phyloP scores from a whole-genome alignment of 1,284 basidiomycete genomes.

The Neonothopanus nambi region DNA sequence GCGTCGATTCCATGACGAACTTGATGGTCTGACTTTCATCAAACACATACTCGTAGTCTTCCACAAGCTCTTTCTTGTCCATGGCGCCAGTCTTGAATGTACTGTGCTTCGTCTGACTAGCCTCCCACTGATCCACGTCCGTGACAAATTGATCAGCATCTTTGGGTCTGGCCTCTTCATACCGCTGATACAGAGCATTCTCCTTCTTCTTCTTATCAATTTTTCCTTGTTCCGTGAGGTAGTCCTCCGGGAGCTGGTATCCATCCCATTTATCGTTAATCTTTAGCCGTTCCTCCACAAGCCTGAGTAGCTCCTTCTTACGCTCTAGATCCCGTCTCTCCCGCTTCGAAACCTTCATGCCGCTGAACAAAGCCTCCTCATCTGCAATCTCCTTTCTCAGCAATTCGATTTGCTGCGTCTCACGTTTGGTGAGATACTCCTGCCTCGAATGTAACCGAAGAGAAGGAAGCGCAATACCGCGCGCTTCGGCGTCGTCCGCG shows the following conservation, averaged over 20 bases:
- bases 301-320: constrained; percentile 89
- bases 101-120: constrained; percentile 87
- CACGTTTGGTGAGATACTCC: constrained; percentile 94
- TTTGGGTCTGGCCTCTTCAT: constrained; percentile 88
- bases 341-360: constrained; percentile 86
- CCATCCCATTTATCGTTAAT: constrained; percentile 95
- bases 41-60: constrained; percentile 96
- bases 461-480: constrained; percentile 78
- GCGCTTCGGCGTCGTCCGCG: constrained; percentile 83
- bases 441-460: constrained; percentile 87
- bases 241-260: constrained; percentile 94
- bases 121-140: constrained; percentile 97
- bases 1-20: constrained; percentile 85
- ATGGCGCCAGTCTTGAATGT: constrained; percentile 87
- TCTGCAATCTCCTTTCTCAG: constrained; percentile 92
- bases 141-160: constrained; percentile 87
- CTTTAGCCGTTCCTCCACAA: constrained; percentile 91
- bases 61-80: constrained; percentile 81
- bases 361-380: constrained; percentile 84
- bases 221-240: constrained; percentile 98
- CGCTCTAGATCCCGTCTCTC: constrained; percentile 83
- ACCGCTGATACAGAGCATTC: constrained; percentile 90
- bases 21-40: constrained; percentile 97
- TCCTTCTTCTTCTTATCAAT: constrained; percentile 97
- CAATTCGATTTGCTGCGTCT: constrained; percentile 94